Percentiles rank a stretch among this genome's conserved stretches.
These are phyloP conservation scores for Flaveria trinervia DNA, from an alignment of 129 eudicot species.

Conservation along the genomic window DNA sequence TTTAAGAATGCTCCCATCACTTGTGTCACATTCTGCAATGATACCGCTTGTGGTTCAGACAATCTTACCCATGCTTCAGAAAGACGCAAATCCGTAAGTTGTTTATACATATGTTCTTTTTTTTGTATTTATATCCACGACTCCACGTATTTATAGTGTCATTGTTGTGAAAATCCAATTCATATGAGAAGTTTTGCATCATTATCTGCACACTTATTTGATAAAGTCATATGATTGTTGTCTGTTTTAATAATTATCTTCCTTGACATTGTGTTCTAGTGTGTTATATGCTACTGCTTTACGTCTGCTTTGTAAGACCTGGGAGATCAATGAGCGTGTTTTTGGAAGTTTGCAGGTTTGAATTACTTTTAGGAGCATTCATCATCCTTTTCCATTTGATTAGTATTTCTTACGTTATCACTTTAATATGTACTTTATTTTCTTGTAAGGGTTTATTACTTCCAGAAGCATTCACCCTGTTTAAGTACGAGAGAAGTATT, in stretches of 20 bases:
- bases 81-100: conserved; percentile 74
- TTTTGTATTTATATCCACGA: conserved; percentile 20
- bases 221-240: conserved; percentile 1
- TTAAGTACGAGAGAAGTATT: conserved; percentile 52
- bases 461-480: conserved; percentile 58
- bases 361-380: not conserved
- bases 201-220: conserved; percentile 14
- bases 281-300: conserved; percentile 71
- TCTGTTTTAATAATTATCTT: conserved; percentile 14
- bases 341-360: conserved; percentile 91
- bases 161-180: conserved; percentile 5
- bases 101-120: conserved; percentile 17
- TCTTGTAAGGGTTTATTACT: conserved; percentile 63
- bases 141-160: conserved; percentile 2
- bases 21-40: conserved; percentile 88
- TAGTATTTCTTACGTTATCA: not conserved
- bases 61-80: conserved; percentile 87
- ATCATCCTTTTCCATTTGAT: conserved; percentile 6
- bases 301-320: conserved; percentile 89
- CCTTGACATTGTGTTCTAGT: conserved; percentile 43
- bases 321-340: conserved; percentile 92
- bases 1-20: conserved; percentile 69
- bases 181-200: conserved; percentile 5
- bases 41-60: conserved; percentile 81
- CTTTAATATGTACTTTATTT: conserved; percentile 16